A percentile compares a stretch with the other conserved stretches of the same genome.
Conservation (phyloP, 2,329 filamentous ascomycete genomes). For the Helicocarpus griseus region DNA sequence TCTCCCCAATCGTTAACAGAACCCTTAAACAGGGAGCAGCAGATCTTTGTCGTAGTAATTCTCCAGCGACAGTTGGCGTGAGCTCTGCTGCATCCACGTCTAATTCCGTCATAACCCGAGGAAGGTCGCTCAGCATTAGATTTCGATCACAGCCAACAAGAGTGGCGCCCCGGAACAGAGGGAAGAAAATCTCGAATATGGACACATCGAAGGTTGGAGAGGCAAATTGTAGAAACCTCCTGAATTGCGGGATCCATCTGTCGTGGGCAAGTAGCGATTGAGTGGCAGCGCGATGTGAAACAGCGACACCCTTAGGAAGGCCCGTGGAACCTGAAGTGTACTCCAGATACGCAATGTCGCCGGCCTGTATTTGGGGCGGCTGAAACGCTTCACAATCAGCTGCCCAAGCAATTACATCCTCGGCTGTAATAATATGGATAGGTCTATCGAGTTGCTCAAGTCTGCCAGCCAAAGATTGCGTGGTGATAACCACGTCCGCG, state of each 20-base stretch:
- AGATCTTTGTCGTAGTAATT: conserved; percentile 57
- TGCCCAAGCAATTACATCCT: conserved; percentile 25
- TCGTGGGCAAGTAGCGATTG: conserved; percentile 79
- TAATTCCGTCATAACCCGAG: conserved; percentile 53
- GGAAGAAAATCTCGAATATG: conserved; percentile 91
- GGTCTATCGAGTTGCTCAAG: conserved; percentile 14
- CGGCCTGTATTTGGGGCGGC: conserved; percentile 14
- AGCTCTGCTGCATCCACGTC: conserved; percentile 76
- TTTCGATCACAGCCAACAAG: conserved; percentile 61
- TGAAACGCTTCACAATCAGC: conserved; percentile 1
- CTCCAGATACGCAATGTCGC: conserved; percentile 69
- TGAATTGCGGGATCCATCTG: conserved; percentile 63
- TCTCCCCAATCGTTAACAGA: conserved; percentile 83
- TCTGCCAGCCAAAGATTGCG: conserved; percentile 20
- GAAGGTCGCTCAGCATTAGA: conserved; percentile 65
- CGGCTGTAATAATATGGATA: conserved; percentile 23
- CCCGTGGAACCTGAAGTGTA: conserved; percentile 90
- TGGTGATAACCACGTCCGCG: conserved; percentile 60
- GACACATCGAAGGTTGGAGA: conserved; percentile 91
- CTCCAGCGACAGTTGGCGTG: conserved; percentile 77
- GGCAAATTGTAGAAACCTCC: conserved; percentile 81
- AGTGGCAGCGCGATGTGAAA: conserved; percentile 70
- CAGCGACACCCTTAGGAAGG: conserved; percentile 73
- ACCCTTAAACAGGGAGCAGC: conserved; percentile 60
- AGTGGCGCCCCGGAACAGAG: conserved; percentile 62